A percentile compares a stretch with the other conserved stretches of the same genome.
phyloP scores from a whole-genome alignment of 2,329 filamentous ascomycete genomes.

The Microcyclospora tardicrescens region DNA sequence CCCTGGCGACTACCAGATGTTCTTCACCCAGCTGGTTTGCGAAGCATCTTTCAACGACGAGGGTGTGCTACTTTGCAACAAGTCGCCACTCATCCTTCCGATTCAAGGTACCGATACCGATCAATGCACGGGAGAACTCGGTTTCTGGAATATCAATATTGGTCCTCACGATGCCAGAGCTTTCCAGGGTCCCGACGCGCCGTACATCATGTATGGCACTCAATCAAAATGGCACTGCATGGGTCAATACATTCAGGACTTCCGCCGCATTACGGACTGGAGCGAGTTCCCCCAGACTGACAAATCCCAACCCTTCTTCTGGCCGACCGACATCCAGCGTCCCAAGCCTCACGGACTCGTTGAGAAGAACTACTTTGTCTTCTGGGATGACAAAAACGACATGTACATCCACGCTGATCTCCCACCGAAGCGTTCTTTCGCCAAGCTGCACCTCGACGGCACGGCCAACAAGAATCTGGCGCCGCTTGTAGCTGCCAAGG shows the following conservation, averaged over 20 bases:
- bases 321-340: slow-evolving; percentile 39
- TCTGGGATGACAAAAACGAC: slow-evolving; percentile 40
- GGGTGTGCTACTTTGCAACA: slow-evolving; percentile 31
- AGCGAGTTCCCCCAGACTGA: slow-evolving; percentile 25
- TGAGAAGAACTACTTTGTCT: slow-evolving; percentile 52
- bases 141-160: slow-evolving; percentile 31
- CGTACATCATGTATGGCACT: slow-evolving; percentile 43
- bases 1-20: slow-evolving; percentile 7
- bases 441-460: slow-evolving; percentile 34
- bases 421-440: slow-evolving; percentile 37
- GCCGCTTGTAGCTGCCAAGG: slow-evolving; percentile 19
- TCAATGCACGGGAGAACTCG: slow-evolving; percentile 34
- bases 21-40: slow-evolving; percentile 34
- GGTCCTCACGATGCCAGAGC: slow-evolving; percentile 48
- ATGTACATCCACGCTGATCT: slow-evolving; percentile 44
- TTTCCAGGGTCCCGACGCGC: slow-evolving; percentile 40
- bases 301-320: slow-evolving; percentile 23
- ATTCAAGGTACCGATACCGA: slow-evolving; percentile 34
- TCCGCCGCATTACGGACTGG: slow-evolving; percentile 27
- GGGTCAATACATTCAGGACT: slow-evolving; percentile 44
- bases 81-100: slow-evolving; percentile 30
- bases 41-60: slow-evolving; percentile 33
- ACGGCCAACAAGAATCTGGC: slow-evolving; percentile 37
- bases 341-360: slow-evolving; percentile 33
- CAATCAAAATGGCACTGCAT: slow-evolving; percentile 44